Evolutionary conservation across 768 basidiomycete genomes (phyloP).

Genomic region (Crassisporium funariophilum): DNA sequence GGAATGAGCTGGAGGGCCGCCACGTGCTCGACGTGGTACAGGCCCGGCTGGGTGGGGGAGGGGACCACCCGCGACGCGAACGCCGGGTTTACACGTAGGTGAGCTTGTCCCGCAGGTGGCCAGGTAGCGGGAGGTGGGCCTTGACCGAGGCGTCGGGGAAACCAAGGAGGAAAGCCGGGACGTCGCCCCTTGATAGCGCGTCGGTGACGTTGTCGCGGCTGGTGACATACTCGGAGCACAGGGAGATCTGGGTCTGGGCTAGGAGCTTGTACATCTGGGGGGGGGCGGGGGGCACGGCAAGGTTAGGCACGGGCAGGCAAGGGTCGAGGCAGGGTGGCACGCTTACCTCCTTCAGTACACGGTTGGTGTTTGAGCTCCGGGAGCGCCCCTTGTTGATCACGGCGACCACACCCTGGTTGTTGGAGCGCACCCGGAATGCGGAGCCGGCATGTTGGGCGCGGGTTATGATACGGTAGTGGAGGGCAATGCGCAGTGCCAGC

Average conservation of each 20-base stretch:
- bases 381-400: slow-evolving; percentile 23
- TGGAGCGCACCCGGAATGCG: slow-evolving; percentile 30
- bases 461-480: slow-evolving; percentile 6
- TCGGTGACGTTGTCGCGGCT: slow-evolving; percentile 15
- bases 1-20: background rate
- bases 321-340: no score
- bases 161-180: slow-evolving; percentile 14
- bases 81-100: slow-evolving; percentile 14
- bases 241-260: background rate
- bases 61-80: slow-evolving; percentile 15
- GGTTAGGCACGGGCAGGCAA: no score
- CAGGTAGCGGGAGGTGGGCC: background rate
- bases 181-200: slow-evolving; percentile 15
- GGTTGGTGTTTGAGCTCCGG: slow-evolving; percentile 20
- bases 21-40: background rate
- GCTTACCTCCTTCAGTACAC: slow-evolving; percentile 8
- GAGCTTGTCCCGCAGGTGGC: slow-evolving; percentile 6
- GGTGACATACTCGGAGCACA: slow-evolving; percentile 5
- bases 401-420: slow-evolving; percentile 39
- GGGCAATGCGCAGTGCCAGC: slow-evolving; percentile 14
- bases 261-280: slow-evolving; percentile 7
- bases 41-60: slow-evolving; percentile 20
- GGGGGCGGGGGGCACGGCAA: no score
- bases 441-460: slow-evolving; percentile 1
- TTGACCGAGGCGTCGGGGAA: slow-evolving; percentile 7